phyloP scores from a whole-genome alignment of 78 protist genomes.

The Speleostelium caveatum region DNA sequence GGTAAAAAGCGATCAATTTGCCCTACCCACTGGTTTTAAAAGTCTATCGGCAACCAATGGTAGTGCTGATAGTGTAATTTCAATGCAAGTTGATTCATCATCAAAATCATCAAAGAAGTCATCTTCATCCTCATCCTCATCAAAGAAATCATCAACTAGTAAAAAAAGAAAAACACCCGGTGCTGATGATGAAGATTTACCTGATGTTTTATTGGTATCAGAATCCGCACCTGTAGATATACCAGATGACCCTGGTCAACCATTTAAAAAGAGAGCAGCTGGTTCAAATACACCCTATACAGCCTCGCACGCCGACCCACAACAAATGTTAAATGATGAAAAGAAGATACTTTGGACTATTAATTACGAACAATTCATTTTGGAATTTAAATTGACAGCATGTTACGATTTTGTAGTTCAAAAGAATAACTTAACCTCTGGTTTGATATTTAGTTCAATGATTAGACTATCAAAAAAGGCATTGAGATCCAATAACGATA shows the following conservation, averaged over 20 bases:
- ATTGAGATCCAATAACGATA: conserved; percentile 23
- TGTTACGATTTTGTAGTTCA: conserved; percentile 55
- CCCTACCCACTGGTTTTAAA: conserved; percentile 24
- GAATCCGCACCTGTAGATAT: conserved; percentile 39
- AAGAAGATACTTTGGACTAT: conserved; percentile 38
- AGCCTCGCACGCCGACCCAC: neutral
- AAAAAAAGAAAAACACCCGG: conserved; percentile 34
- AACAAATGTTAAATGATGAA: conserved; percentile 26
- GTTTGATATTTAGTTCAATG: conserved; percentile 31
- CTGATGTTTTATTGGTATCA: conserved; percentile 41
- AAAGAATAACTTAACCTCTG: conserved; percentile 27
- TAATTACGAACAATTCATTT: conserved; percentile 61
- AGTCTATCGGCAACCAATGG: neutral
- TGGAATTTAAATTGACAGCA: conserved; percentile 60
- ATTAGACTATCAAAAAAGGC: conserved; percentile 47
- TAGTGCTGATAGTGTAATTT: neutral
- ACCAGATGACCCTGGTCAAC: neutral
- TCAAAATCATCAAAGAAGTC: neutral
- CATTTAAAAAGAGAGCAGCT: conserved; percentile 20
- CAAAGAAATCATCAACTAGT: neutral
- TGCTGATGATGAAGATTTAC: conserved; percentile 41
- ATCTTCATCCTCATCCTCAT: neutral
- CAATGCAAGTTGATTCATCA: neutral
- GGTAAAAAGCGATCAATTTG: neutral
- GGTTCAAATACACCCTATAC: neutral